These are phyloP conservation scores for Xylaria intraflava DNA, from an alignment of 495 filamentous ascomycete species.

Conservation along the genomic window DNA sequence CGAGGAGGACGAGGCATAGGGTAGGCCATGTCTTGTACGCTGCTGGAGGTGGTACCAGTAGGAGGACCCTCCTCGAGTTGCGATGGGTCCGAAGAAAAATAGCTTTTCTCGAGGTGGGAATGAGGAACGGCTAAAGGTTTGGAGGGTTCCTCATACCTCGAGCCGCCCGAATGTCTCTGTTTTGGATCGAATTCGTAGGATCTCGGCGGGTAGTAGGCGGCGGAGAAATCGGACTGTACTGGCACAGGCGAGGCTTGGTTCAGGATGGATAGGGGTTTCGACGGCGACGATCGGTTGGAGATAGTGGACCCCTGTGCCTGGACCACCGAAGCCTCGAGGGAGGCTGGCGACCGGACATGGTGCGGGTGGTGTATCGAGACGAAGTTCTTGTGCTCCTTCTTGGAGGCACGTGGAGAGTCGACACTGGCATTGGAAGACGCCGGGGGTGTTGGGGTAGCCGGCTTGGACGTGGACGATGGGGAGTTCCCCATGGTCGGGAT, in stretches of 20 bases:
- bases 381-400: conserved; percentile 28
- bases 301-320: conserved; percentile 47
- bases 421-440: conserved; percentile 22
- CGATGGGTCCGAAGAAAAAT: conserved; percentile 28
- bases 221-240: conserved; percentile 15
- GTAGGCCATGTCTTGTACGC: conserved; percentile 50
- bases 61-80: conserved; percentile 30
- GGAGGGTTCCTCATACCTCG: conserved; percentile 31
- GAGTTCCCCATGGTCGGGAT: conserved; percentile 36
- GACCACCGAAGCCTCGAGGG: conserved; percentile 47
- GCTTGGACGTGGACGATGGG: conserved; percentile 31
- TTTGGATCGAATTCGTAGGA: conserved; percentile 26
- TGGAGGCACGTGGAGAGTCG: conserved; percentile 31
- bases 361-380: conserved; percentile 23
- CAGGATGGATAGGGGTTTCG: conserved; percentile 32
- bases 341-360: conserved; percentile 38
- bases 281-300: conserved; percentile 35
- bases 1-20: conserved; percentile 69
- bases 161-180: conserved; percentile 25
- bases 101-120: conserved; percentile 29
- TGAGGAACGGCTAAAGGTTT: conserved; percentile 49
- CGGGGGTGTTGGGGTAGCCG: conserved; percentile 27
- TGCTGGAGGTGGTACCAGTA: conserved; percentile 33
- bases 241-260: conserved; percentile 32
- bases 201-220: conserved; percentile 3